Conservation (phyloP, 495 filamentous ascomycete genomes). For the Penicillium desertorum region DNA sequence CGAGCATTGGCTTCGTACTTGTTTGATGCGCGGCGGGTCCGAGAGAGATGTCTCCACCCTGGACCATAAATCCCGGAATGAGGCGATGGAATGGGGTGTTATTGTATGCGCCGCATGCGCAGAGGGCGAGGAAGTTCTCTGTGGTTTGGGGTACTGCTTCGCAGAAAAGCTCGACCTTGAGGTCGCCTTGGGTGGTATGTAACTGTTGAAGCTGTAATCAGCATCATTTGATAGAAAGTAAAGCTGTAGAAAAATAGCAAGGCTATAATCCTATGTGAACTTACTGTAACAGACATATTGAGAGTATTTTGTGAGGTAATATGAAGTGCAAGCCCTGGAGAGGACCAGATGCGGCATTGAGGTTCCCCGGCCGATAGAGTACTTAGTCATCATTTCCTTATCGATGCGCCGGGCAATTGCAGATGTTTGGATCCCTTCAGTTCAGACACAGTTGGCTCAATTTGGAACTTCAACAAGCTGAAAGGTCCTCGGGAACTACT, state of each 20-base stretch:
- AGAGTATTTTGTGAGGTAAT: background rate
- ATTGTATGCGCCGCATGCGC: slow-evolving; percentile 85
- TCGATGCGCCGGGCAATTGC: slow-evolving; percentile 13
- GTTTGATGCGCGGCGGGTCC: slow-evolving; percentile 48
- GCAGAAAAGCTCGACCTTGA: slow-evolving; percentile 97
- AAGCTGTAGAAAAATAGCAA: background rate
- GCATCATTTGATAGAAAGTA: background rate
- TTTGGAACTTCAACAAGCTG: background rate
- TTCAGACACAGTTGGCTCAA: background rate
- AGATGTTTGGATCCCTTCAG: slow-evolving; percentile 10
- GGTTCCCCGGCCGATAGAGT: too few species aligned
- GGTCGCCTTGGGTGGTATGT: slow-evolving; percentile 83
- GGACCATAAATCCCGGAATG: slow-evolving; percentile 89
- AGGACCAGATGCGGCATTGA: background rate
- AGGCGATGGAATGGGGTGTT: slow-evolving; percentile 86
- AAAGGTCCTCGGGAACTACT: background rate
- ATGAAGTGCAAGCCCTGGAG: slow-evolving; percentile 1
- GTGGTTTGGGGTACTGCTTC: slow-evolving; percentile 89
- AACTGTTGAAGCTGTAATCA: slow-evolving; percentile 58
- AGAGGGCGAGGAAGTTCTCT: slow-evolving; percentile 96
- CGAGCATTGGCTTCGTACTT: slow-evolving; percentile 41
- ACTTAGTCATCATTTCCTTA: slow-evolving; percentile 25
- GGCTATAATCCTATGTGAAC: background rate
- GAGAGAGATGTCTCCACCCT: slow-evolving; percentile 78
- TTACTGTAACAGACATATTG: slow-evolving; percentile 40